These are phyloP conservation scores for Perkinsus chesapeaki DNA, from an alignment of 169 alveolate species.

Conservation along the genomic window DNA sequence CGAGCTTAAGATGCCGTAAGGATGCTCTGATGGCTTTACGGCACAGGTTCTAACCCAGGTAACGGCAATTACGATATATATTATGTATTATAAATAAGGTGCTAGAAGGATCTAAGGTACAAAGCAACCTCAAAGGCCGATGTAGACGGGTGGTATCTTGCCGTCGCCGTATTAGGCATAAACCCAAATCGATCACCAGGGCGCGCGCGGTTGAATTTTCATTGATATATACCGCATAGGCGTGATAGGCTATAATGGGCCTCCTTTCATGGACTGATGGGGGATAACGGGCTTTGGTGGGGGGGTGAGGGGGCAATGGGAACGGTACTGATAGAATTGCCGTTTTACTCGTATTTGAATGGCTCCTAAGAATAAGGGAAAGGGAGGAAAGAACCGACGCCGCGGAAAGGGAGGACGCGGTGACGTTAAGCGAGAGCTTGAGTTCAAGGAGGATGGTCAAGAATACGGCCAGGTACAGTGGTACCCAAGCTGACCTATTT, in stretches of 20 bases:
- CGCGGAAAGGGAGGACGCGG: slow-evolving; percentile 86
- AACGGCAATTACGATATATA: not conserved
- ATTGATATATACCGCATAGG: not conserved
- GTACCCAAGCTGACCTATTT: not conserved
- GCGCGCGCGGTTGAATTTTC: not conserved
- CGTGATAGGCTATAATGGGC: not conserved
- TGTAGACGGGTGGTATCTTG: not conserved
- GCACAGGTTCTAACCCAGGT: no score
- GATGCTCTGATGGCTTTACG: no score
- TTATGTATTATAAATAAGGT: not conserved
- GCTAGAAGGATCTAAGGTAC: not conserved
- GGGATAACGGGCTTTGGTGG: no score
- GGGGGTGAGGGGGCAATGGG: no score
- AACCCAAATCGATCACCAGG: not conserved
- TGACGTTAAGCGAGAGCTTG: slow-evolving; percentile 85
- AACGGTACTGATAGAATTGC: no score
- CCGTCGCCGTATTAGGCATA: not conserved
- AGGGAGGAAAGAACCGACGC: slow-evolving; percentile 93
- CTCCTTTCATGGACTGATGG: no score
- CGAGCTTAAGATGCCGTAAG: no score
- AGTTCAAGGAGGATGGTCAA: slow-evolving; percentile 90
- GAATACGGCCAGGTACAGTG: slow-evolving; percentile 47
- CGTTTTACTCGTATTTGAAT: not conserved
- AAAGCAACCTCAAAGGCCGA: not conserved
- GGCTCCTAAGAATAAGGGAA: slow-evolving; percentile 43